A percentile compares a stretch with the other conserved stretches of the same genome.
Conservation (phyloP, 805 yeast genomes). For the Candida coquimbonensis region DNA sequence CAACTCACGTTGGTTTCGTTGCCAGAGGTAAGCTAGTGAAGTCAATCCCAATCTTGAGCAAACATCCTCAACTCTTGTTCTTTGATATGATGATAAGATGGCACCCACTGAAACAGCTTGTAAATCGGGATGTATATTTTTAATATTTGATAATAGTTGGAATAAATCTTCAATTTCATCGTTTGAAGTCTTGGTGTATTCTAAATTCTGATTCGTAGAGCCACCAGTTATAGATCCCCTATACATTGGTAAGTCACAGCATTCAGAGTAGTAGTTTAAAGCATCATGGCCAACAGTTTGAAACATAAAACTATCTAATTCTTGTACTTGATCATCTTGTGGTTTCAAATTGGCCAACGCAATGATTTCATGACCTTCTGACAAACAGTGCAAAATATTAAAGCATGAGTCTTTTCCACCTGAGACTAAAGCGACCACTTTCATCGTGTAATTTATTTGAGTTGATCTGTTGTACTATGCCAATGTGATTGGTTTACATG, state of each 20-base stretch:
- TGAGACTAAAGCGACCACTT: conserved; percentile 83
- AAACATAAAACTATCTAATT: conserved; percentile 92
- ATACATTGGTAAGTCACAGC: conserved; percentile 76
- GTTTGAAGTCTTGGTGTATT: conserved; percentile 55
- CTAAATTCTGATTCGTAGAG: conserved; percentile 58
- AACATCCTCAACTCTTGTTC: conserved; percentile 89
- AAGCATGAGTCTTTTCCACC: conserved; percentile 97
- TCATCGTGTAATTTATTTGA: conserved; percentile 41
- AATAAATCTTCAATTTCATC: conserved; percentile 89
- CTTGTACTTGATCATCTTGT: conserved; percentile 41
- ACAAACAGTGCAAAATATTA: conserved; percentile 79
- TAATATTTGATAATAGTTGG: conserved; percentile 42
- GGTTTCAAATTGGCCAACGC: conserved; percentile 87
- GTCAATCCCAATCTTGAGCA: conserved; percentile 67
- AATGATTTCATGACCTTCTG: conserved; percentile 75
- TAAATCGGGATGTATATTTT: conserved; percentile 55
- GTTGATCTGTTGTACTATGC: too few species aligned
- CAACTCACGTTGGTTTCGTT: conserved; percentile 69
- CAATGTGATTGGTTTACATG: too few species aligned
- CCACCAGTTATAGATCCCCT: conserved; percentile 57
- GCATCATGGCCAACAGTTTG: conserved; percentile 94
- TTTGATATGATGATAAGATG: conserved; percentile 88
- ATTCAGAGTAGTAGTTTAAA: conserved; percentile 54
- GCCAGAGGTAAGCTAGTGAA: conserved; percentile 82
- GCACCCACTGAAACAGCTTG: conserved; percentile 95